phyloP scores from a whole-genome alignment of 2,329 filamentous ascomycete species.

The Cryphonectria carpinicola region DNA sequence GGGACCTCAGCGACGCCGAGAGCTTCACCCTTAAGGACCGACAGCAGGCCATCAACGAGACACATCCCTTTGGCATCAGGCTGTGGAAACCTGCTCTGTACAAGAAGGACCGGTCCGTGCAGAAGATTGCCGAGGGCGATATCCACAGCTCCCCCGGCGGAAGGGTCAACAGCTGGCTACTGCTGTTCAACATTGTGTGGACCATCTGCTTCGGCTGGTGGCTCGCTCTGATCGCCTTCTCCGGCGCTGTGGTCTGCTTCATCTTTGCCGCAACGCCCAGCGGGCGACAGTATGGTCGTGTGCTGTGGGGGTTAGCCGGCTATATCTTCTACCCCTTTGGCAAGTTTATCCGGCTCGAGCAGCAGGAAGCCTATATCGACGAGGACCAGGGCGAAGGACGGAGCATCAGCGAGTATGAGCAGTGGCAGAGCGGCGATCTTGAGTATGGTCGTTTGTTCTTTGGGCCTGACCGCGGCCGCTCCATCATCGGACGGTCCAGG shows the following conservation, averaged over 20 bases:
- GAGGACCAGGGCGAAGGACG: constrained; percentile 95
- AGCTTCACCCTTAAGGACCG: constrained; percentile 97
- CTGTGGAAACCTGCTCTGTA: constrained; percentile 99
- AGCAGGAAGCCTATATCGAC: constrained; percentile 91
- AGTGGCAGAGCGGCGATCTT: constrained; percentile 97
- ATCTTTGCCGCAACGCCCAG: constrained; percentile 78
- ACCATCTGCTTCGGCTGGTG: constrained; percentile 95
- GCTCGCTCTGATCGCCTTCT: constrained; percentile 76
- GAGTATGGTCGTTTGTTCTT: constrained; percentile 97
- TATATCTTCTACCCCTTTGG: constrained; percentile 97
- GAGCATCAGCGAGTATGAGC: constrained; percentile 97
- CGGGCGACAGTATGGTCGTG: constrained; percentile 80
- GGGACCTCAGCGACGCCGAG: constrained; percentile 84
- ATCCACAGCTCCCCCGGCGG: constrained; percentile 94
- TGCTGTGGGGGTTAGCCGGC: constrained; percentile 80
- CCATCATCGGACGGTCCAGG: constrained; percentile 82
- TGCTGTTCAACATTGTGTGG: constrained; percentile 90
- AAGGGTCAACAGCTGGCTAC: constrained; percentile 80
- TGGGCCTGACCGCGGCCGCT: constrained; percentile 76
- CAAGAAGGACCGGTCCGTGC: constrained; percentile 95
- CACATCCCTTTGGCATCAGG: constrained; percentile 96
- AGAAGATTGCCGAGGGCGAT: constrained; percentile 93
- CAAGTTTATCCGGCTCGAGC: constrained; percentile 90
- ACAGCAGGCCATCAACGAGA: constrained; percentile 97
- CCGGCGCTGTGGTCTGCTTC: constrained; percentile 79